Conservation (phyloP, 305 asterid species). For the Rubia peregrina region DNA sequence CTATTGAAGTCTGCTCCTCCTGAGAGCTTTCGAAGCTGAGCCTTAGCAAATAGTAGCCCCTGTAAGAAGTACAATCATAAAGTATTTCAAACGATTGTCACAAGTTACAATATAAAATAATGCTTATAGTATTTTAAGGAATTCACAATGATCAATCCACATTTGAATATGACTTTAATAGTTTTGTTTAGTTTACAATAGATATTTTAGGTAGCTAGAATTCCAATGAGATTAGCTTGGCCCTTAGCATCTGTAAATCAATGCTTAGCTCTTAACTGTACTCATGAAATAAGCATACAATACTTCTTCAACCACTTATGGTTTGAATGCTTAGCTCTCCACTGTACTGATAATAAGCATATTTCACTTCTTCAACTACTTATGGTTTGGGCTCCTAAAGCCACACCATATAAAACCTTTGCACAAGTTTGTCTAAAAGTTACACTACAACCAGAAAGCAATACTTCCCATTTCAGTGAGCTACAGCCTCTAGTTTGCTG, state of each 20-base stretch:
- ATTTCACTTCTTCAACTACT: not conserved
- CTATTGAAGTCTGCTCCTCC: conserved; percentile 70
- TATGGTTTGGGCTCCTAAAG: not conserved
- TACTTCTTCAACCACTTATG: not conserved
- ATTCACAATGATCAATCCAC: not conserved
- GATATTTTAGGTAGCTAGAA: not conserved
- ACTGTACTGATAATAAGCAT: not conserved
- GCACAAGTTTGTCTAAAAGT: not conserved
- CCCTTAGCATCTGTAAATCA: not conserved
- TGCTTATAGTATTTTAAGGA: not conserved
- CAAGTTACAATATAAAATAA: not conserved
- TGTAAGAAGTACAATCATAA: conserved; percentile 22
- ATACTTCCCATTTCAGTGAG: not conserved
- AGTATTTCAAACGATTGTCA: not conserved
- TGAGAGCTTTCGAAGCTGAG: conserved; percentile 80
- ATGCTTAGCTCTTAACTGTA: conserved; percentile 1
- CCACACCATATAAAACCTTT: not conserved
- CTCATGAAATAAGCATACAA: not conserved
- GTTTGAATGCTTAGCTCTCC: conserved; percentile 1
- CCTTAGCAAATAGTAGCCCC: conserved; percentile 80
- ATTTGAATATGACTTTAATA: not conserved
- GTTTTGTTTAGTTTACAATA: not conserved
- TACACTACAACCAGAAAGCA: not conserved
- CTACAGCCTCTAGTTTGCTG: not conserved
- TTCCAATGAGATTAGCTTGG: not conserved